Conservation (phyloP, 495 filamentous ascomycete species). For the Xylaria intraflava region DNA sequence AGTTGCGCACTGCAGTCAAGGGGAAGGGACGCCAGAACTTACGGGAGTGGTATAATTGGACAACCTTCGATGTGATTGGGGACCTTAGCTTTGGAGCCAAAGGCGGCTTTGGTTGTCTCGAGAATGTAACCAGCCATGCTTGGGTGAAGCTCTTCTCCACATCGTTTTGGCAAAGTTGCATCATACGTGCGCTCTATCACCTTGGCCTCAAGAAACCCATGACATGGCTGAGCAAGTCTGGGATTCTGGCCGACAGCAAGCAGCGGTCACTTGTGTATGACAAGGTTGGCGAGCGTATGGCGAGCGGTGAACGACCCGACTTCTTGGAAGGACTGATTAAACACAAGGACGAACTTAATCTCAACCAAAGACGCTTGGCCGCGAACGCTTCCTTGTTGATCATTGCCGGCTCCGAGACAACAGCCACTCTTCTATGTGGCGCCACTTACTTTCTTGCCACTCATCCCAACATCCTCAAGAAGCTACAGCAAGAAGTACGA, state of each 20-base stretch:
- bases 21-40: neutral
- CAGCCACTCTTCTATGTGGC: conserved; percentile 49
- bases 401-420: conserved; percentile 54
- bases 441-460: conserved; percentile 46
- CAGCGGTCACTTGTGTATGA: conserved; percentile 28
- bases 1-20: conserved; percentile 6
- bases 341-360: conserved; percentile 36
- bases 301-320: conserved; percentile 34
- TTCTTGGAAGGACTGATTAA: conserved; percentile 45
- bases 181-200: conserved; percentile 16
- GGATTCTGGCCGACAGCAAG: conserved; percentile 22
- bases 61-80: conserved; percentile 58
- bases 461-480: conserved; percentile 34
- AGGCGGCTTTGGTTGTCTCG: conserved; percentile 44
- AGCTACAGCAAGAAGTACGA: conserved; percentile 46
- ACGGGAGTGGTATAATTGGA: conserved; percentile 43
- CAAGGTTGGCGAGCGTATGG: conserved; percentile 39
- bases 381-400: conserved; percentile 37
- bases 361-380: conserved; percentile 12
- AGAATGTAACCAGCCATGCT: conserved; percentile 41
- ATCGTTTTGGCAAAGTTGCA: conserved; percentile 24
- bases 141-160: conserved; percentile 45
- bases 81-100: conserved; percentile 53
- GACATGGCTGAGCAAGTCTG: neutral
- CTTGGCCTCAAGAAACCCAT: conserved; percentile 6